A percentile compares a stretch with the other conserved stretches of the same genome.
These are phyloP conservation scores for Elsinoe arachidis DNA, from an alignment of 2,329 filamentous ascomycete genomes.

Conservation along the genomic window DNA sequence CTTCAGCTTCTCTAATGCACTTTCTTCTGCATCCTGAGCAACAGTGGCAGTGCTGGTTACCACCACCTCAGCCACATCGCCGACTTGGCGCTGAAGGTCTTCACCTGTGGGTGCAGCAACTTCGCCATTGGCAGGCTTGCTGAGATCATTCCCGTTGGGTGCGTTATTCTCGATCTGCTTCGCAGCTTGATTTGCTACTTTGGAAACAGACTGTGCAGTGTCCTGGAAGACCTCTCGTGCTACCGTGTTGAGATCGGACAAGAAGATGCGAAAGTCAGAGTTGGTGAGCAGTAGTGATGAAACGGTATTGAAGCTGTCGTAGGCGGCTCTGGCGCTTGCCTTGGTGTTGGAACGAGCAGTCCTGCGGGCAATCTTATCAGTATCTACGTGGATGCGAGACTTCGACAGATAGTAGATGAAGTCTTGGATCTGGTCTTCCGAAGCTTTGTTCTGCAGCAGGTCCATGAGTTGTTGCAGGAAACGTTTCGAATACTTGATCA, in stretches of 20 bases:
- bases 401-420: slow-evolving; percentile 78
- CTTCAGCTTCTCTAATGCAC: slow-evolving; percentile 62
- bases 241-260: slow-evolving; percentile 70
- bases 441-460: slow-evolving; percentile 75
- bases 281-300: slow-evolving; percentile 81
- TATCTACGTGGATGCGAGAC: slow-evolving; percentile 61
- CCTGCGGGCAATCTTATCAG: slow-evolving; percentile 52
- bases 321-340: slow-evolving; percentile 66
- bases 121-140: slow-evolving; percentile 30
- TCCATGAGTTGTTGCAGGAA: slow-evolving; percentile 75
- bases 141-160: slow-evolving; percentile 41
- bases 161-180: slow-evolving; percentile 62
- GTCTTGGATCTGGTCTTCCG: slow-evolving; percentile 77
- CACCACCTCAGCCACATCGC: slow-evolving; percentile 38
- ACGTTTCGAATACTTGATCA: slow-evolving; percentile 62
- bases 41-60: slow-evolving; percentile 39
- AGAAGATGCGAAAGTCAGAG: slow-evolving; percentile 77
- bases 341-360: slow-evolving; percentile 56
- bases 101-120: slow-evolving; percentile 47
- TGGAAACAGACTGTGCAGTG: slow-evolving; percentile 69
- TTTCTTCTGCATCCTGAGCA: slow-evolving; percentile 54
- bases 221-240: slow-evolving; percentile 80
- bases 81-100: slow-evolving; percentile 48
- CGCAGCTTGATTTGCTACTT: slow-evolving; percentile 64
- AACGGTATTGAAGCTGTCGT: slow-evolving; percentile 73